Evolutionary conservation across 495 filamentous ascomycete genomes (phyloP), one percentile per base, ranked within the genome.

Genomic region (Haplographium delicatum): DNA sequence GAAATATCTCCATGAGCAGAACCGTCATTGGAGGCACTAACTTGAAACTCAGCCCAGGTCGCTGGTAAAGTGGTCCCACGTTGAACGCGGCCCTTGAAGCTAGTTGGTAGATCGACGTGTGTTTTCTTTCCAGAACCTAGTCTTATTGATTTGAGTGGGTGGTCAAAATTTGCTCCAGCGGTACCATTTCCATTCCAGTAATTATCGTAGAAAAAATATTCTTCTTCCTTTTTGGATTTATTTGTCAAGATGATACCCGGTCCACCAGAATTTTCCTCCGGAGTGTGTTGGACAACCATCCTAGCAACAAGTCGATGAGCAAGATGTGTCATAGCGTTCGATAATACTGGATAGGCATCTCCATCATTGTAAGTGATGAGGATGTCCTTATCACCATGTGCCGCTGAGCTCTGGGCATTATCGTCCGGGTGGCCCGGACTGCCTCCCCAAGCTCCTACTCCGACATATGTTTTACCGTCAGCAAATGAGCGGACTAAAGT

Each of bases 21-120:
- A n/a, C 55, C 56, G 49, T 72, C 69, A 41, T 71, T 58, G 2
- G 54, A 43, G 7, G 69, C 68, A 10, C 58, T 57, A 48, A 71
- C 53, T 52, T 72, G 69, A 53, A 72, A 72, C 37, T 72, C 69
- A 4, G 59, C 63, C 69, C 69, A 72, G 3, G 69, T 72, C 10
- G 66, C 60, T 0, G 68, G 68, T 7, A 62, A 60, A 18, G 56
- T 54, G 28, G 58, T 64, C 8, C 67, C 67, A 39, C 69, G 67
- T 56, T 71, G 69, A 2, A 72, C 69, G 16, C 69, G 66, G 39
- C 69, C 69, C 54, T 72, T 72, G 62, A 72, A 72, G 19, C 24
- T 25, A 0, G 60, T 19, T 15, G 41, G 25, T 1, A 72, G 63
- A 15, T 57, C 22, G 19, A 71, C 66, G 51, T 65, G 62, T 13